Percentiles rank a stretch among this genome's conserved stretches.
Conservation (phyloP, 129 eudicot genomes). For the Artemisia tridentata region DNA sequence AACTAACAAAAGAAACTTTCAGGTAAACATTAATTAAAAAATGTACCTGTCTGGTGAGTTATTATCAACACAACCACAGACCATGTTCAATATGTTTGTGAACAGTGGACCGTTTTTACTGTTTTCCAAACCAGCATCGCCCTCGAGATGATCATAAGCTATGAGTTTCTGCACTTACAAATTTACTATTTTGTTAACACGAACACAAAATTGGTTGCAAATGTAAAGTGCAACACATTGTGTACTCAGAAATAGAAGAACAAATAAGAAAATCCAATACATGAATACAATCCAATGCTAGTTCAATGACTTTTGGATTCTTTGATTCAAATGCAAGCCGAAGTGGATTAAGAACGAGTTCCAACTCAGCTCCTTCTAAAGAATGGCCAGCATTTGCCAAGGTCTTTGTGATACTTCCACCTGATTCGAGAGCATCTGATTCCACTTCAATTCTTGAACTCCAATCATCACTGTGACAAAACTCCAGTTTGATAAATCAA, state of each 20-base stretch:
- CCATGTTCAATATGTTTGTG: slow-evolving; percentile 71
- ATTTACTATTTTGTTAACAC: not conserved
- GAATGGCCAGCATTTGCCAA: slow-evolving; percentile 77
- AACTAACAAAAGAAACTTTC: not conserved
- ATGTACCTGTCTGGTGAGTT: slow-evolving; percentile 80
- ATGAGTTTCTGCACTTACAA: slow-evolving; percentile 76
- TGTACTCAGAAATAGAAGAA: slow-evolving; percentile 14
- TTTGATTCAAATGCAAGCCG: slow-evolving; percentile 93
- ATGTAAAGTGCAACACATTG: not conserved
- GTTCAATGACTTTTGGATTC: slow-evolving; percentile 71
- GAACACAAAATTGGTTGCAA: not conserved
- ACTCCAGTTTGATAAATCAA: slow-evolving; percentile 32
- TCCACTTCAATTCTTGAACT: slow-evolving; percentile 38
- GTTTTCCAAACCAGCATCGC: slow-evolving; percentile 89
- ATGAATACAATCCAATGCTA: slow-evolving; percentile 95
- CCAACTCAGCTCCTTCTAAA: slow-evolving; percentile 66
- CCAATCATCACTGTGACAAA: slow-evolving; percentile 50
- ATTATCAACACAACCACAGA: slow-evolving; percentile 81
- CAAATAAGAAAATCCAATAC: slow-evolving; percentile 46
- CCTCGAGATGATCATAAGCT: slow-evolving; percentile 88
- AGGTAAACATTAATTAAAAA: not conserved
- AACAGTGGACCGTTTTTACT: slow-evolving; percentile 62
- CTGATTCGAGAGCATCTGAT: slow-evolving; percentile 32
- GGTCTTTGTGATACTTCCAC: slow-evolving; percentile 46
- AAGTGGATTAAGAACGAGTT: slow-evolving; percentile 80